A percentile compares a stretch with the other conserved stretches of the same genome.
Conservation (phyloP, 768 basidiomycete genomes). For the Chiua virens region DNA sequence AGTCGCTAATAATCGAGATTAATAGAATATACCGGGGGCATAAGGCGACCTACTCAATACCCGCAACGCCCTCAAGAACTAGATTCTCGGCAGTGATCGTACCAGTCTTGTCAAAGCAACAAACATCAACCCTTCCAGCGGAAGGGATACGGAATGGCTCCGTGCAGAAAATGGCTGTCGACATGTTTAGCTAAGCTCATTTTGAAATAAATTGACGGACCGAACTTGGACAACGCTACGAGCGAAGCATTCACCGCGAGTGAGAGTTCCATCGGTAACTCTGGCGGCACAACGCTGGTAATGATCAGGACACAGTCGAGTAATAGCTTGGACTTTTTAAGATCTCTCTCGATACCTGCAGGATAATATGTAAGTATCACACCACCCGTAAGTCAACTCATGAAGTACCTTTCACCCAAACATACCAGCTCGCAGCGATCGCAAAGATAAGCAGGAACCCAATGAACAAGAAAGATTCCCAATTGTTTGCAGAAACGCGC, state of each 20-base stretch:
- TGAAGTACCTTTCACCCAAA: constrained; percentile 86
- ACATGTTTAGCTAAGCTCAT: not conserved
- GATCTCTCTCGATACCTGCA: constrained; percentile 82
- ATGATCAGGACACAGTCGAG: constrained; percentile 96
- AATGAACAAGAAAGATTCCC: constrained; percentile 96
- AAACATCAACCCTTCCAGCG: constrained; percentile 95
- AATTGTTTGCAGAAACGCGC: constrained; percentile 92
- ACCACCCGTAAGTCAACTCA: not conserved
- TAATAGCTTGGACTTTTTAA: constrained; percentile 93
- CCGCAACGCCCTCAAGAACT: constrained; percentile 91
- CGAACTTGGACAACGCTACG: constrained; percentile 89
- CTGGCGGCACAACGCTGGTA: constrained; percentile 96
- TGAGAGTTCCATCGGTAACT: constrained; percentile 96
- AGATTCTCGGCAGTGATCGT: constrained; percentile 97
- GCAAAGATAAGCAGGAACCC: constrained; percentile 98
- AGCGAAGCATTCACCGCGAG: constrained; percentile 94
- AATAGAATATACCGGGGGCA: not conserved
- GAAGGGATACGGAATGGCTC: constrained; percentile 98
- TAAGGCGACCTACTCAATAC: constrained; percentile 70
- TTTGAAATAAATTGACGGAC: constrained; percentile 43
- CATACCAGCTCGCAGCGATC: constrained; percentile 96
- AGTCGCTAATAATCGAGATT: constrained; percentile 40
- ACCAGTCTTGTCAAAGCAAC: constrained; percentile 99
- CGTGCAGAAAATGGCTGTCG: constrained; percentile 93
- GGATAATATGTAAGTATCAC: constrained; percentile 4